Base-by-base conservation (phyloP, 768 basidiomycete genomes). In the Pleurotus tuber-regium region DNA sequence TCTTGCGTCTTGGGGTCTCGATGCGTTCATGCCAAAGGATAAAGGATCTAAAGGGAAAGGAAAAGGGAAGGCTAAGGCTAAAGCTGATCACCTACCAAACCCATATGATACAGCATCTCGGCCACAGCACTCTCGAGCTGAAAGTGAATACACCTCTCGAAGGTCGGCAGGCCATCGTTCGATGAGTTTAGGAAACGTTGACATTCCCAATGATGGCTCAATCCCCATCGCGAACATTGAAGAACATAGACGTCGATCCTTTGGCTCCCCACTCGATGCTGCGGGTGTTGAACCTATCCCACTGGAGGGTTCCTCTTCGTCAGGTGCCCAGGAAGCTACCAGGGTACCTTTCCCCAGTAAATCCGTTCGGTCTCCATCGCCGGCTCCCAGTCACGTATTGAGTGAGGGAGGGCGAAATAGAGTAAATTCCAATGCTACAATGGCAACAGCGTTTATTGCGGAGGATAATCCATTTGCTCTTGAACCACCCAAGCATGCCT, bases 1-100 rank as follows among this genome's bases (percentile, higher is more conserved):
- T 66, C 72, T 92, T 52, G 75, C 85, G 2, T 91, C 89, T 14
- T 93, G 89, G 90, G 91, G 91, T 2, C 73, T 93, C 21, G 86
- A 90, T 53, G 78, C 82, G 4, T 83, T 90, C 67, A 82, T 89
- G 54, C 76, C 82, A 1, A 86, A 87, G 58, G 82, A 86, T 57
- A 87, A 84, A 68, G 64, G 65, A 24, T 69, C 65, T 30, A 74
- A 62, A 57, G 63, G 63, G n/a, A 77, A 74, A 54, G 66, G 64
- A 16, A 77, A 72, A 54, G 70, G 66, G n/a, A 75, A 78, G 67
- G n/a, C n/a, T 59, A 79, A 62, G 61, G 68, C 59, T 38, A 68
- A 66, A 36, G 57, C 64, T n/a, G 49, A 54, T 5, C 59, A 61
- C 30, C 76, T 67, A 69, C 76, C 56, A 64, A 76, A 62, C 58